Evolutionary conservation across 208 protist species (phyloP).

Genomic region (Leishmania major): DNA sequence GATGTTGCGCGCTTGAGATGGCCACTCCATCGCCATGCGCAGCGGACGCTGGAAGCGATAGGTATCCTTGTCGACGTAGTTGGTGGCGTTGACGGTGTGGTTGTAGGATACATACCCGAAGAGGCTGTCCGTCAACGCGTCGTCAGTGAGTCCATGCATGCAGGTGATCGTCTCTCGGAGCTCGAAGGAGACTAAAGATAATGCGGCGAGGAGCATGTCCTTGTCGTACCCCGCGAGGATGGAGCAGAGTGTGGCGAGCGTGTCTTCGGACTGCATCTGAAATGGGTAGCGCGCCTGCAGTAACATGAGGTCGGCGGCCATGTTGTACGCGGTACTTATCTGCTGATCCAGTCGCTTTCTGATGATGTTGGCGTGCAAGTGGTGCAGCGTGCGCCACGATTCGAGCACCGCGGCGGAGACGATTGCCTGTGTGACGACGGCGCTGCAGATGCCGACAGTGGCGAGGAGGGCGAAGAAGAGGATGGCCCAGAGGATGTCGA

Average conservation of each 20-base stretch:
- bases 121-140: background rate
- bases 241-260: constrained; percentile 3
- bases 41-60: constrained; percentile 13
- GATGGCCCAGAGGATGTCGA: constrained; percentile 15
- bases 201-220: background rate
- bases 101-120: constrained; percentile 15
- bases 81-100: constrained; percentile 14
- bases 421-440: constrained; percentile 6
- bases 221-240: constrained; percentile 9
- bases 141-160: constrained; percentile 5
- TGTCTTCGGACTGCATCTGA: background rate
- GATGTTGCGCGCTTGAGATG: background rate
- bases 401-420: background rate
- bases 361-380: background rate
- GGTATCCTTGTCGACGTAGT: constrained; percentile 11
- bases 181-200: background rate
- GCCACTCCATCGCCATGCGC: background rate
- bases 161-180: constrained; percentile 1
- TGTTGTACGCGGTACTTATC: background rate
- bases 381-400: background rate
- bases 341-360: background rate
- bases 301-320: background rate
- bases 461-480: constrained; percentile 13
- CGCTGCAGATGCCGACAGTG: background rate
- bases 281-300: constrained; percentile 2